A percentile compares a stretch with the other conserved stretches of the same genome.
These are phyloP conservation scores for Saitozyma sp. DNA, from an alignment of 768 basidiomycete species.

Conservation along the genomic window DNA sequence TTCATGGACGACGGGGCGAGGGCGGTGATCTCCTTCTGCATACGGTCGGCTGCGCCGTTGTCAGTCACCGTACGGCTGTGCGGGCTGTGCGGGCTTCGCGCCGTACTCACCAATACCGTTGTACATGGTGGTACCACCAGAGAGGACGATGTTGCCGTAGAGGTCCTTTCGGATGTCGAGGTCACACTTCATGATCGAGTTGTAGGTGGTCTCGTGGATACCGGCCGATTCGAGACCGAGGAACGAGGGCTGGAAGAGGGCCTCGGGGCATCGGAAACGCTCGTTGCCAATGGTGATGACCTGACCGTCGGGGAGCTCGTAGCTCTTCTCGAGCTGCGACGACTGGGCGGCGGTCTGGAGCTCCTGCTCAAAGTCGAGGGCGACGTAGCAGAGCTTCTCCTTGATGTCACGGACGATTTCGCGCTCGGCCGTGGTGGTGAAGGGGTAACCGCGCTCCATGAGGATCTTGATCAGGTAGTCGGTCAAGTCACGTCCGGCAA, in stretches of 20 bases:
- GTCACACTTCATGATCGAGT: conserved; percentile 63
- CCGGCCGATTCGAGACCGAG: conserved; percentile 76
- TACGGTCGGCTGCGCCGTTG: conserved; percentile 66
- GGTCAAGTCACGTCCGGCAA: conserved; percentile 86
- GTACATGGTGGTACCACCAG: conserved; percentile 94
- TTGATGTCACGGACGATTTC: conserved; percentile 98
- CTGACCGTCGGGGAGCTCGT: conserved; percentile 89
- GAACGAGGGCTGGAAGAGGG: conserved; percentile 74
- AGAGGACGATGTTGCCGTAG: conserved; percentile 79
- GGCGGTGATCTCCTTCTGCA: conserved; percentile 88
- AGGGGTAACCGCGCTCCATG: conserved; percentile 87
- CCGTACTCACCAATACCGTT: conserved; percentile 70
- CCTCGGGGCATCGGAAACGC: conserved; percentile 68
- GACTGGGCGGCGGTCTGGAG: conserved; percentile 85
- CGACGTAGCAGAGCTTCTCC: conserved; percentile 94
- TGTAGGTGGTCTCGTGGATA: conserved; percentile 87
- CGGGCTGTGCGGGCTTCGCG: too few relatives aligned
- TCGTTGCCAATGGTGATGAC: conserved; percentile 94
- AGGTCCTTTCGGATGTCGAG: conserved; percentile 71
- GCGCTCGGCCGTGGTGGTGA: conserved; percentile 89
- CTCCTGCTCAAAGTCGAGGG: conserved; percentile 91
- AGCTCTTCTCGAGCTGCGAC: conserved; percentile 86
- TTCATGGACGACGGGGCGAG: conserved; percentile 87
- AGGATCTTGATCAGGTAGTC: conserved; percentile 53
- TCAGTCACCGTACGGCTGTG: too few relatives aligned